Evolutionary conservation across 305 asterid species (phyloP), one percentile per base, ranked within the genome.

Genomic region (Fraxinus dipetala): DNA sequence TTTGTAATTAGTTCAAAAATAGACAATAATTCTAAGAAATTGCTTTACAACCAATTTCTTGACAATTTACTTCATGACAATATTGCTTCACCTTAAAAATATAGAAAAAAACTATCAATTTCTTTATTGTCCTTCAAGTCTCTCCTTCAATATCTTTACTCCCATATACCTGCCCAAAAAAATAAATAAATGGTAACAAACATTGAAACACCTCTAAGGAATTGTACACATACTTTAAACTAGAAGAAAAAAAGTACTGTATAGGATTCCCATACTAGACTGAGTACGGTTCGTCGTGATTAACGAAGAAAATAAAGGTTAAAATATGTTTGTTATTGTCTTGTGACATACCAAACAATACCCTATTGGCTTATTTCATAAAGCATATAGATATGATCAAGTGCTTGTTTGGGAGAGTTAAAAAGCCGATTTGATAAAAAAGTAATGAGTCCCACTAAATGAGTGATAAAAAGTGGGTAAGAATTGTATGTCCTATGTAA

Each of bases 131-230:
- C 83, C 88, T 72, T 75, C 86, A 59, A 89, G 80, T 86, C 98
- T 89, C 81, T 89, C 94, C 38, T 79, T 32, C 59, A 87, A 40
- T 32, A 93, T 89, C 84, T 82, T 91, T 84, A 91, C 87, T 77
- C 97, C 98, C 94, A 93, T 89, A 82, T 93, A 92, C 90, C 97
- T 93, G 89, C 72, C 72, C 69, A 54, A 69, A 13, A 5, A 35
- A 35, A 32, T 3, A 32, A 32, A 32, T 3, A 10, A 65, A 65
- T 26, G 14, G 5, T 59, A 65, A 22, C 2, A 45, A 45, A 45
- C 6, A 13, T 45, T 3, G n/a, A 45, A 45, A 13, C 6, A 13
- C 56, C 54, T 45, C 32, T 24, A 7, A 61, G 28, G 11, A 61
- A 22, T 22, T 63, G 6, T 6, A n/a, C 24, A 16, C 26, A 6